These are phyloP conservation scores for Tillandsia leiboldiana DNA, from an alignment of 176 grass and related monocot species.

Conservation along the genomic window DNA sequence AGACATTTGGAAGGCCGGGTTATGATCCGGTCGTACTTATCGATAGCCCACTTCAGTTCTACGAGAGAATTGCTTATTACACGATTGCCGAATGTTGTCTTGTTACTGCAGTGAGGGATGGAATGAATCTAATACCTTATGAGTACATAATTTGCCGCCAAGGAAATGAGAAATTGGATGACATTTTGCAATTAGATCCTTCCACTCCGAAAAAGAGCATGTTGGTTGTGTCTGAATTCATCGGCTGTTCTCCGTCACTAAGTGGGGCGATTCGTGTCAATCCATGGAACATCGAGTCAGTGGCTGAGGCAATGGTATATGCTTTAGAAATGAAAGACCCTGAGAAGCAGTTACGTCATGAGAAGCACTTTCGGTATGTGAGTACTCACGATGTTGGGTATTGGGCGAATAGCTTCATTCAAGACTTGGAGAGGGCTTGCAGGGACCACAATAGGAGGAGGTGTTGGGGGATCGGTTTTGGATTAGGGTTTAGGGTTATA, in stretches of 20 bases:
- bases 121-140: conserved; percentile 57
- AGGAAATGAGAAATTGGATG: conserved; percentile 25
- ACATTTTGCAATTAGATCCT: conserved; percentile 17
- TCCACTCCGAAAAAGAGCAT: conserved; percentile 31
- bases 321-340: conserved; percentile 25
- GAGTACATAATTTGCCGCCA: conserved; percentile 47
- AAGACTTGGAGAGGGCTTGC: conserved; percentile 37
- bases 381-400: conserved; percentile 47
- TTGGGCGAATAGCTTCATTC: conserved; percentile 44
- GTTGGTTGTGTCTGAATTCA: conserved; percentile 46
- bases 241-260: conserved; percentile 53
- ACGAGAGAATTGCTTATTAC: conserved; percentile 50
- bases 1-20: conserved; percentile 25
- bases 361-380: conserved; percentile 45
- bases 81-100: conserved; percentile 41
- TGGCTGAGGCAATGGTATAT: conserved; percentile 38
- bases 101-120: conserved; percentile 50
- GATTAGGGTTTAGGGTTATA: conserved; percentile 34
- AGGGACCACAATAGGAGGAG: conserved; percentile 29
- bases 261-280: conserved; percentile 49
- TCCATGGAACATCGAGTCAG: conserved; percentile 53
- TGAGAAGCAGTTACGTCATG: conserved; percentile 40
- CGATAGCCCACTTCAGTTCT: conserved; percentile 40
- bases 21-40: conserved; percentile 38
- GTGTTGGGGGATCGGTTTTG: conserved; percentile 47